Conservation (phyloP, 176 grass and related monocot genomes). For the sorghum (Sorghum bicolor) region DNA sequence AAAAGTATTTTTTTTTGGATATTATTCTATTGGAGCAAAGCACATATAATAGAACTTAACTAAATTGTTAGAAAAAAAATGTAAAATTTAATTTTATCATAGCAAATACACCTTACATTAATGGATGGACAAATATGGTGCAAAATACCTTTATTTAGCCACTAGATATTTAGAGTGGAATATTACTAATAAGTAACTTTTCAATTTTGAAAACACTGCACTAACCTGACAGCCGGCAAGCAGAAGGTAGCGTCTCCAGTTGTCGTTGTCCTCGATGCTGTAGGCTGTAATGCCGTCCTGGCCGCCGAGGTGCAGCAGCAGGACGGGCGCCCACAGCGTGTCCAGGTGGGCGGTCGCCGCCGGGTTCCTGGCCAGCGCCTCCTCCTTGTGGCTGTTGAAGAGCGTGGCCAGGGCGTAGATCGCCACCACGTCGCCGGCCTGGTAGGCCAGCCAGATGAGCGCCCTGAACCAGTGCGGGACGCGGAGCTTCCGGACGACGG, state of each 20-base stretch:
- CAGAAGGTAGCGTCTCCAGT: not conserved
- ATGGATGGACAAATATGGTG: too few species aligned
- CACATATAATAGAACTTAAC: too few species aligned
- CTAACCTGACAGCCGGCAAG: not conserved
- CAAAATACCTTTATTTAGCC: too few species aligned
- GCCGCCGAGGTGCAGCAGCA: slow-evolving; percentile 8
- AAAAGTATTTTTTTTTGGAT: too few species aligned
- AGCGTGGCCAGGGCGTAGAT: slow-evolving; percentile 21
- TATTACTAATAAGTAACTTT: too few species aligned
- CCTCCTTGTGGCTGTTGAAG: not conserved
- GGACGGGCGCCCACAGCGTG: slow-evolving; percentile 7
- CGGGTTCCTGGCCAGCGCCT: not conserved
- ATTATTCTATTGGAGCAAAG: too few species aligned
- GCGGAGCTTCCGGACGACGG: not conserved
- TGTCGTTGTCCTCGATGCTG: slow-evolving; percentile 14
- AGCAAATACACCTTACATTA: too few species aligned
- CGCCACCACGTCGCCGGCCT: not conserved
- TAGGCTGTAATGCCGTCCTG: not conserved
- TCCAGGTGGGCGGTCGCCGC: not conserved
- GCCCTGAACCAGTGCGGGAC: not conserved
- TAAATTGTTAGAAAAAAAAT: too few species aligned
- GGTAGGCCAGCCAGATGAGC: not conserved
- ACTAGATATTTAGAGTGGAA: too few species aligned
- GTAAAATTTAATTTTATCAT: too few species aligned
- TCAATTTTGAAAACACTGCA: not conserved